Evolutionary conservation across 2,329 filamentous ascomycete genomes (phyloP), one percentile per base, ranked within the genome.

Genomic region (Proliferodiscus dingleyae): DNA sequence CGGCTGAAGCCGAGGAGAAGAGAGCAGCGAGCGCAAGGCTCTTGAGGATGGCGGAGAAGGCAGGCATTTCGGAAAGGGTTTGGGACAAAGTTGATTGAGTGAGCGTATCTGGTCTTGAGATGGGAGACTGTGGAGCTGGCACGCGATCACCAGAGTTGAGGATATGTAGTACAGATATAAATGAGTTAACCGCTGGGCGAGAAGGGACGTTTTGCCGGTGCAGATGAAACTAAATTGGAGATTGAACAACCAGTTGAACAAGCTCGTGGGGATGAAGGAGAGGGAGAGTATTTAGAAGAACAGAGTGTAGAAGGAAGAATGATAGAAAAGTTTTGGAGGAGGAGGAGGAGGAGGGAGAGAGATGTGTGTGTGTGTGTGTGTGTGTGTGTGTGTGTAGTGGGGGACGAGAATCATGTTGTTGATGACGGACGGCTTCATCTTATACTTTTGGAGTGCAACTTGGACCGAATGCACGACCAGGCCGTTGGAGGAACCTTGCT

Each of bases 51-150:
- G 28, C 43, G 48, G 52, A 50, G 37, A 58, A 39, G 32, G 56
- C 60, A 54, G 49, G 56, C 58, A 61, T 61, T 11, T 42, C 50
- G 42, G 37, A 16, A 41, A 37, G 32, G 19, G 23, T 24, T 37
- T 32, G 30, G 38, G 15, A 24, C 29, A 43, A 30, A 23, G 28
- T 40, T 33, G 16, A 16, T 13, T 21, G 19, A 18, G 6, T n/a
- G 26, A 19, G 19, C 9, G 5, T 5, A 19, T 23, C 5, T 37
- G 13, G 19, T 39, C 10, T 11, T 39, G 21, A 22, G 39, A 41
- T 23, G 24, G 19, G 34, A 33, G n/a, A 34, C 6, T n/a, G 16
- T 10, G 18, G 26, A 21, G 21, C 2, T 26, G 28, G 24, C 19
- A 45, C 29, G 36, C 13, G 24, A 26, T 26, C 24, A 26, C 6